phyloP scores from a whole-genome alignment of 2,329 filamentous ascomycete genomes.

The Hypoxylon rubiginosum region DNA sequence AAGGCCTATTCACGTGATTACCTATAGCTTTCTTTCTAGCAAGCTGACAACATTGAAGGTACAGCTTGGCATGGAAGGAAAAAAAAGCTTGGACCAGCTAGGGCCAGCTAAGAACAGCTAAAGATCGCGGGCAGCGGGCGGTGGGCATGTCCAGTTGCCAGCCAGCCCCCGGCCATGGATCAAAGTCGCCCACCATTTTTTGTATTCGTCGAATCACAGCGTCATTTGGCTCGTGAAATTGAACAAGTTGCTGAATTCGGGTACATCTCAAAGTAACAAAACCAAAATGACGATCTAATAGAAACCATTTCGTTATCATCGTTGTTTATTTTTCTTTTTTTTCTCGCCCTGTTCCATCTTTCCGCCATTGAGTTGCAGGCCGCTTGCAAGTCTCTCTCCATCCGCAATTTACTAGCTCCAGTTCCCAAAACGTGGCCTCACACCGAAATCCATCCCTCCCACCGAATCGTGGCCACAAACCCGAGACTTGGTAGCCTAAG shows the following conservation, averaged over 20 bases:
- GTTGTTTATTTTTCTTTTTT: constrained; percentile 14
- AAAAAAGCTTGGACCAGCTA: constrained; percentile 34
- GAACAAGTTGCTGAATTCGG: constrained; percentile 42
- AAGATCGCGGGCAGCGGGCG: not conserved
- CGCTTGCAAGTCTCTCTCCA: constrained; percentile 12
- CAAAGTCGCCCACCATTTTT: constrained; percentile 34
- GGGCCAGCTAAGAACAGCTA: not conserved
- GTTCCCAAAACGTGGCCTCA: constrained; percentile 43
- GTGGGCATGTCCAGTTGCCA: not conserved
- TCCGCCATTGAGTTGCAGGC: constrained; percentile 7
- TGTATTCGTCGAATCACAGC: constrained; percentile 40
- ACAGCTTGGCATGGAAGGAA: not conserved
- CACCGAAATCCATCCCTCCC: constrained; percentile 22
- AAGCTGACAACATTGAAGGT: no score
- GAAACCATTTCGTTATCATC: constrained; percentile 13
- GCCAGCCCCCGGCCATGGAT: constrained; percentile 1
- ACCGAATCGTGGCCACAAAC: constrained; percentile 41
- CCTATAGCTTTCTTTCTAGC: not conserved
- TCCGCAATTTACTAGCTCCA: constrained; percentile 17
- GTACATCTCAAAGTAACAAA: constrained; percentile 25
- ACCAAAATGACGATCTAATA: constrained; percentile 34
- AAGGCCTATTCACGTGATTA: not conserved
- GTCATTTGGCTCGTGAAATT: constrained; percentile 42
- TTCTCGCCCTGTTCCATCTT: not conserved
- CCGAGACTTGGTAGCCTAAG: constrained; percentile 8